These are phyloP conservation scores for Saccharomyces hybrid DNA, from an alignment of 1,139 yeast genomes.

Conservation along the genomic window DNA sequence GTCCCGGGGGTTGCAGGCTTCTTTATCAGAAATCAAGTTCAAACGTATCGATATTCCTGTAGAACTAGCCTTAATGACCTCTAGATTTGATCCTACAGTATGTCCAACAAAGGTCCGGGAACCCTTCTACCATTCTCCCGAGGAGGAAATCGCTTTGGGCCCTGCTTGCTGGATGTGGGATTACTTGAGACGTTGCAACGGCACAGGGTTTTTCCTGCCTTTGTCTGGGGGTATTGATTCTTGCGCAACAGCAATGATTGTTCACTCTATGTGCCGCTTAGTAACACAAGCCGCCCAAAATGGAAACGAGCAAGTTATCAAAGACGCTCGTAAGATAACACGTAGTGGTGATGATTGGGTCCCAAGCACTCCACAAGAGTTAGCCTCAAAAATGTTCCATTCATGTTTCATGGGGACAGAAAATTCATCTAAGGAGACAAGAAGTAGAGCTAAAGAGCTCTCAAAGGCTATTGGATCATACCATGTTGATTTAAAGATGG, in stretches of 20 bases:
- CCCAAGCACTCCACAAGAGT: conserved; percentile 67
- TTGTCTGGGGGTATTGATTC: conserved; percentile 96
- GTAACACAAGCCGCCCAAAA: conserved; percentile 60
- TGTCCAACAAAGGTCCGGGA: conserved; percentile 49
- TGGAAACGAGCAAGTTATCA: conserved; percentile 66
- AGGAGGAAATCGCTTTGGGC: conserved; percentile 93
- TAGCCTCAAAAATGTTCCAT: conserved; percentile 70
- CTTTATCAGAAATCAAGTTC: conserved; percentile 42
- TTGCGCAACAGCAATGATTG: conserved; percentile 93
- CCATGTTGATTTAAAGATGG: conserved; percentile 90
- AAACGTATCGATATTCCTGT: conserved; percentile 54
- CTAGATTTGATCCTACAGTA: conserved; percentile 55
- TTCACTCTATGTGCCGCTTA: conserved; percentile 85
- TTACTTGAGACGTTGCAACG: conserved; percentile 78
- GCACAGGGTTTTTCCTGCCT: conserved; percentile 89
- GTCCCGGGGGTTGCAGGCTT: conserved; percentile 75
- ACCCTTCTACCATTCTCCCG: conserved; percentile 67
- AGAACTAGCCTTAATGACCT: conserved; percentile 51
- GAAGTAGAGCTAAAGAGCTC: conserved; percentile 71
- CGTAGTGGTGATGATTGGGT: conserved; percentile 46
- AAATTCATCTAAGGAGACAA: conserved; percentile 82
- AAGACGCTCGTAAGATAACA: conserved; percentile 63
- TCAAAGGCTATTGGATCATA: conserved; percentile 76
- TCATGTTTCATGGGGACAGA: conserved; percentile 93
- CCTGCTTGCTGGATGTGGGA: conserved; percentile 99